phyloP scores from a whole-genome alignment of 2,329 filamentous ascomycete species.

The Magnaporthiopsis rhizophila region DNA sequence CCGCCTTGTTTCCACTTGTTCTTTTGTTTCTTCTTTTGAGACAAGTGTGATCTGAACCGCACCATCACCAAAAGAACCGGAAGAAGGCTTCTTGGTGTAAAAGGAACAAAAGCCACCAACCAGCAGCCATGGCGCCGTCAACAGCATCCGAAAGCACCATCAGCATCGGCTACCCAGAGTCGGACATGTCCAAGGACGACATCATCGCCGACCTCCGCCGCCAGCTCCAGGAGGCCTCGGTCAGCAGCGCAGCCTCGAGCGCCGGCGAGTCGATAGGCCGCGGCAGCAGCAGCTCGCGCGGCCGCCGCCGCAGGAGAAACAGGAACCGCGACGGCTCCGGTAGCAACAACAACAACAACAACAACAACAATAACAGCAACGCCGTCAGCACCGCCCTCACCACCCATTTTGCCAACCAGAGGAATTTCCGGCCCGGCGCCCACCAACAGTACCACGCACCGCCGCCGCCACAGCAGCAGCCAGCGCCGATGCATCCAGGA shows the following conservation, averaged over 20 bases:
- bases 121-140: neutral
- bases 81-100: neutral
- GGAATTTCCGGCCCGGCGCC: neutral
- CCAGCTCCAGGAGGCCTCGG: conserved; percentile 8
- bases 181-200: conserved; percentile 10
- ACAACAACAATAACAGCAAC: conserved; percentile 7
- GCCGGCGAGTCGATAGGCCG: conserved; percentile 10
- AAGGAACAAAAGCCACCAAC: neutral
- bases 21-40: neutral
- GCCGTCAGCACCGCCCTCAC: conserved; percentile 6
- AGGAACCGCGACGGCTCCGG: neutral
- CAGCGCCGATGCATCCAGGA: neutral
- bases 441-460: conserved; percentile 4
- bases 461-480: conserved; percentile 10
- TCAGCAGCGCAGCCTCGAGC: conserved; percentile 4
- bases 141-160: conserved; percentile 2
- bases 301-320: conserved; percentile 8
- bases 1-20: neutral
- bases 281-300: conserved; percentile 11
- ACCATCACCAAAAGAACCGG: no score
- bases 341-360: neutral
- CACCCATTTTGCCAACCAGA: neutral
- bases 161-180: neutral
- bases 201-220: conserved; percentile 14
- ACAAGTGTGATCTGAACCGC: no score